These are phyloP conservation scores for Cladosporium sphaerospermum DNA, from an alignment of 2,329 filamentous ascomycete species.

Conservation along the genomic window DNA sequence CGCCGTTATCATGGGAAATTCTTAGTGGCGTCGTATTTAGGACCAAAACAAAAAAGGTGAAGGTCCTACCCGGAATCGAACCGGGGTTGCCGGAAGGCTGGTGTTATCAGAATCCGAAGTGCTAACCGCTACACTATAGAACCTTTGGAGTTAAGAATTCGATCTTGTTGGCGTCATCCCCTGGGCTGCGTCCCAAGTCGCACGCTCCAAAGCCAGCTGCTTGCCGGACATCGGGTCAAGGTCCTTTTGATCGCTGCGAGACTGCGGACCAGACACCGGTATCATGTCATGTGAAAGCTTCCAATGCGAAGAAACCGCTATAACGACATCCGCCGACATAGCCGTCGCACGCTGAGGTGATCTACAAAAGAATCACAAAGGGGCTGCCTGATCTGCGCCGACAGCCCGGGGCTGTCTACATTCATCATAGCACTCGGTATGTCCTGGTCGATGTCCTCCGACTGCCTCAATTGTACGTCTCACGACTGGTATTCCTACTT, in stretches of 20 bases:
- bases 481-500: no score
- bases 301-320: no score
- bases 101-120: not conserved
- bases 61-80: conserved; percentile 10
- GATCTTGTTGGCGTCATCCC: not conserved
- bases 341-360: no score
- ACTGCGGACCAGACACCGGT: no score
- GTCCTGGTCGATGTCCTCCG: no score
- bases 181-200: not conserved
- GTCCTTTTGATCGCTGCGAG: not conserved
- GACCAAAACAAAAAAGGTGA: not conserved
- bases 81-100: conserved; percentile 2
- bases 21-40: not conserved
- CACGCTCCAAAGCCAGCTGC: not conserved
- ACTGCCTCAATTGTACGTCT: no score
- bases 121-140: not conserved
- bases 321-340: no score
- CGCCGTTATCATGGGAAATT: not conserved
- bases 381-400: no score
- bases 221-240: not conserved
- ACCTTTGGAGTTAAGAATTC: not conserved
- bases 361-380: no score
- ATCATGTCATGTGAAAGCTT: no score
- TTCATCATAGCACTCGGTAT: no score
- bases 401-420: no score